Evolutionary conservation across 176 grass and related monocot species (phyloP).

Genomic region (Triticum urartu): DNA sequence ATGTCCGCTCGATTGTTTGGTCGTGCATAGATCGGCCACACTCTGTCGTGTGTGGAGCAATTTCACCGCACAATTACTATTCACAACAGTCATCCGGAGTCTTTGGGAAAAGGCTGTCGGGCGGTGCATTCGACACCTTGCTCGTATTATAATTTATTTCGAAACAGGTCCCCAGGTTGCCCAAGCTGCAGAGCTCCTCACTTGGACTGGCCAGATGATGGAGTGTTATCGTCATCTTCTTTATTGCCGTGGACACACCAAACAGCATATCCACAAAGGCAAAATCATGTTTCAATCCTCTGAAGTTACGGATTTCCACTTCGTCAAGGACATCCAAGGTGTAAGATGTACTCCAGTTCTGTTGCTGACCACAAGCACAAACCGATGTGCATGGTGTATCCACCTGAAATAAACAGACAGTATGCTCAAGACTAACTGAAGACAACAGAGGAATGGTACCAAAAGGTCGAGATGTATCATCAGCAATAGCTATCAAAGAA

Average conservation of each 20-base stretch:
- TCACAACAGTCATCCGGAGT: background rate
- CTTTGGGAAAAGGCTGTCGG: conserved; percentile 1
- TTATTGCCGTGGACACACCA: background rate
- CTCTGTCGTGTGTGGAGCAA: too few relatives aligned
- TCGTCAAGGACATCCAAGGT: background rate
- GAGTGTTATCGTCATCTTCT: background rate
- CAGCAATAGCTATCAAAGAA: background rate
- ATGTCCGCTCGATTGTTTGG: too few relatives aligned
- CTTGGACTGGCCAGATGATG: conserved; percentile 12
- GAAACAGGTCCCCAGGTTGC: background rate
- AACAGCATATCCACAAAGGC: background rate
- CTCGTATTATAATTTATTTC: background rate
- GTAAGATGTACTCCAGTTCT: conserved; percentile 5
- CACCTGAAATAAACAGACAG: conserved; percentile 11
- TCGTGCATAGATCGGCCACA: too few relatives aligned
- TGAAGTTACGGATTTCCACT: conserved; percentile 24
- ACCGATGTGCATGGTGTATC: background rate
- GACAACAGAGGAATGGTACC: background rate
- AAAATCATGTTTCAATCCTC: conserved; percentile 12
- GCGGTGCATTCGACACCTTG: background rate
- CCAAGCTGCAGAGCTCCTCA: background rate
- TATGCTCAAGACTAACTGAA: background rate
- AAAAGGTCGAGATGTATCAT: background rate
- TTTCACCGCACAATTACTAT: background rate
- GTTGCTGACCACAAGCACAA: conserved; percentile 8